Evolutionary conservation across 352 stramenopile species (phyloP), one percentile per base, ranked within the genome.

Genomic region (Nothophytophthora sp.): DNA sequence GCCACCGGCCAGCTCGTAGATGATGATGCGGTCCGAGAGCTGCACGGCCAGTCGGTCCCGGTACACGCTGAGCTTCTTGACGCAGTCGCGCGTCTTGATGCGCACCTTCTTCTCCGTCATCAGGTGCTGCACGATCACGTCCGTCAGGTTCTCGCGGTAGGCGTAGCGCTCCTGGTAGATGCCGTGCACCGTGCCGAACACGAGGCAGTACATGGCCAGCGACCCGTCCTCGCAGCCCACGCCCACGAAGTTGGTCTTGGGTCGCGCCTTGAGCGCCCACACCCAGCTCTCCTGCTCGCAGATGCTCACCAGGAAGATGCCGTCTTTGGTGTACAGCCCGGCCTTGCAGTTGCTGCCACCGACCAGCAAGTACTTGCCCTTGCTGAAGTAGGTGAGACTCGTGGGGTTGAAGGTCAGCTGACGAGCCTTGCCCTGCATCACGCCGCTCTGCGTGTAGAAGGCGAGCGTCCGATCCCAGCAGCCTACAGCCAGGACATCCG

Each of bases 101-200:
- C 86, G 80, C 43, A 98, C 92, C 58, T 98, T 97, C 53, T 98
- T 87, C 60, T 98, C 92, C 15, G 89, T 98, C 66, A 97, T 86
- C 25, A 98, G 70, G 62, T 98, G 92, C 74, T 98, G 91, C 15
- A 98, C 89, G 56, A 98, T 95, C 41, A 98, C 92, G 57, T 98
- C 93, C 11, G 92, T 98, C 46, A 98, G 88, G 51, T 96, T 88
- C 58, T 98, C 92, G 4, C 90, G 83, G 60, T 97, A 98, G 9
- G 92, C 92, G 50, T 97, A 98, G 2, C 94, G 82, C 46, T 98
- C 94, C 41, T 97, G 76, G 60, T 96, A 97, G 25, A 98, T 88
- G 36, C 85, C 88, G 67, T 98, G 88, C 5, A 98, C 86, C 4
- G 90, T 92, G 34, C 88, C 76, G 64, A 98, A 98, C 24, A 95